Evolutionary conservation across 176 grass and related monocot genomes (phyloP).

Genomic region (bread wheat (Triticum aestivum)): IWGSC_CS_RefSeq_v2.1 NC_057811.1:480193699-480194198

Average conservation of each 20-base stretch:
- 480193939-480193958: conserved; percentile 94
- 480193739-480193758: not conserved
- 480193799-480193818: not conserved
- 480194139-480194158: conserved; percentile 90
- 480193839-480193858: conserved; percentile 97
- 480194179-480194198: conserved; percentile 78
- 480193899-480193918: conserved; percentile 98
- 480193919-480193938: conserved; percentile 92
- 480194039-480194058: conserved; percentile 92
- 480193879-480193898: conserved; percentile 99
- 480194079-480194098: conserved; percentile 91
- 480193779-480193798: not conserved
- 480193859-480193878: conserved; percentile 78
- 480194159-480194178: conserved; percentile 96
- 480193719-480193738: not conserved
- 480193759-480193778: not conserved
- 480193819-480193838: conserved; percentile 59
- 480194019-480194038: not conserved
- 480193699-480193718: conserved; percentile 12
- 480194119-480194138: conserved; percentile 94
- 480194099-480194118: conserved; percentile 96
- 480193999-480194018: not conserved
- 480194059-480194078: conserved; percentile 79
- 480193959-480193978: conserved; percentile 34
- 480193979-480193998: conserved; percentile 1